Percentiles rank a stretch among this genome's conserved stretches.
These are phyloP conservation scores for Nakaseomyces uthaithaninus DNA, from an alignment of 1,139 yeast species.

Conservation along the genomic window DNA sequence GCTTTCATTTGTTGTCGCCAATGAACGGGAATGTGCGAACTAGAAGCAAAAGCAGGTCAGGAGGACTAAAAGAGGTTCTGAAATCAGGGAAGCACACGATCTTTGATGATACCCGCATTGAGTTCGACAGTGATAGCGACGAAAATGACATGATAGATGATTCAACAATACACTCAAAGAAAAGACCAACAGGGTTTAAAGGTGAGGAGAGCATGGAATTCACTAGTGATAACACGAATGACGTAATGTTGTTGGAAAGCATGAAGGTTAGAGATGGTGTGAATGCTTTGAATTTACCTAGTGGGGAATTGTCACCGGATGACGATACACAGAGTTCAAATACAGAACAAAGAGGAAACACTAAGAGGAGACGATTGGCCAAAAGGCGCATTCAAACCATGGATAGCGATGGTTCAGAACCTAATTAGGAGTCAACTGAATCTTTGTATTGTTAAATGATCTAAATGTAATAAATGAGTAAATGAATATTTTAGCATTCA, in stretches of 20 bases:
- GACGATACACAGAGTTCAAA: constrained; percentile 4
- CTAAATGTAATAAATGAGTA: no score
- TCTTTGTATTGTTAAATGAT: no score
- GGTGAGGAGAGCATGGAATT: constrained; percentile 2
- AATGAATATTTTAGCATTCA: background rate
- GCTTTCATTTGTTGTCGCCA: constrained; percentile 21
- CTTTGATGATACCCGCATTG: constrained; percentile 16
- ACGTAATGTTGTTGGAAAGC: background rate
- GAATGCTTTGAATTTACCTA: background rate
- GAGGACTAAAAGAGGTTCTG: constrained; percentile 13
- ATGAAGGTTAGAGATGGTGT: background rate
- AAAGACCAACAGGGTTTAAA: background rate
- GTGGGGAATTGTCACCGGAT: constrained; percentile 6
- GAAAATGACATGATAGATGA: background rate
- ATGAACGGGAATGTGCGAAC: constrained; percentile 10
- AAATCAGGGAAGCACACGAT: constrained; percentile 14
- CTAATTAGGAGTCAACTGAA: no score
- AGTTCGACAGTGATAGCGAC: constrained; percentile 12
- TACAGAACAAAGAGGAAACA: background rate
- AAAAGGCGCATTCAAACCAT: constrained; percentile 3
- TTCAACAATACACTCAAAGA: background rate
- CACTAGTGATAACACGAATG: constrained; percentile 1
- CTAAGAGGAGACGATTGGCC: background rate
- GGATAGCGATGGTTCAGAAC: constrained; percentile 2
- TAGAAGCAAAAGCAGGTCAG: background rate